Conservation (phyloP, 768 basidiomycete species). For the Kwoniella dendrophila region DNA sequence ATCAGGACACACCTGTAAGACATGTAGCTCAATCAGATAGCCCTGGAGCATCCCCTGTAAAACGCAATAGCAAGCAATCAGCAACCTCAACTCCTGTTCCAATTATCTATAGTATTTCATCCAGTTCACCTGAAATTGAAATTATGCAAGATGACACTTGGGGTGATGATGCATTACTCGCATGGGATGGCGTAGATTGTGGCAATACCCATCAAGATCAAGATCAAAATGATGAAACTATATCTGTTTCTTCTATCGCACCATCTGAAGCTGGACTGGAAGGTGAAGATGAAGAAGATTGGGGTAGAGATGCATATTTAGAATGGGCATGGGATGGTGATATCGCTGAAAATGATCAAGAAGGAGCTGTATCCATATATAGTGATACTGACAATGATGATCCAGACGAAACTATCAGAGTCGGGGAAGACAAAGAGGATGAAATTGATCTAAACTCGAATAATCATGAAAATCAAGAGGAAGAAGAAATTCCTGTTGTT, state of each 20-base stretch:
- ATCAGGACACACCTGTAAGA: not conserved
- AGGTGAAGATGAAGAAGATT: conserved; percentile 27
- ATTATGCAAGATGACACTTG: conserved; percentile 2
- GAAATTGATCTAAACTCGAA: not conserved
- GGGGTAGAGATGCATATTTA: conserved; percentile 37
- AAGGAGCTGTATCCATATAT: too few species aligned
- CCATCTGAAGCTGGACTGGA: conserved; percentile 15
- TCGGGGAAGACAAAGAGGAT: too few species aligned
- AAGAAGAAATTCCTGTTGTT: not conserved
- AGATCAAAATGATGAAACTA: conserved; percentile 4
- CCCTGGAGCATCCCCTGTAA: not conserved
- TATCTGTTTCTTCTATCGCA: conserved; percentile 21
- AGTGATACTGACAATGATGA: not conserved
- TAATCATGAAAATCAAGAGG: not conserved
- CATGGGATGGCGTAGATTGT: conserved; percentile 17
- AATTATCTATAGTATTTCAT: not conserved
- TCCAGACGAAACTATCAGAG: too few species aligned
- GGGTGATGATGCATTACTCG: conserved; percentile 25
- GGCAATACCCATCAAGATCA: not conserved
- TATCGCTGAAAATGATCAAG: conserved; percentile 6
- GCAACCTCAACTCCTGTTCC: conserved; percentile 8
- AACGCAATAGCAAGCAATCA: not conserved
- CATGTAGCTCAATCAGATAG: not conserved
- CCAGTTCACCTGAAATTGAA: conserved; percentile 11
- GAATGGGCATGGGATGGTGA: conserved; percentile 17